Evolutionary conservation across 306 rosid species (phyloP).

Genomic region (Vigna mungo): DNA sequence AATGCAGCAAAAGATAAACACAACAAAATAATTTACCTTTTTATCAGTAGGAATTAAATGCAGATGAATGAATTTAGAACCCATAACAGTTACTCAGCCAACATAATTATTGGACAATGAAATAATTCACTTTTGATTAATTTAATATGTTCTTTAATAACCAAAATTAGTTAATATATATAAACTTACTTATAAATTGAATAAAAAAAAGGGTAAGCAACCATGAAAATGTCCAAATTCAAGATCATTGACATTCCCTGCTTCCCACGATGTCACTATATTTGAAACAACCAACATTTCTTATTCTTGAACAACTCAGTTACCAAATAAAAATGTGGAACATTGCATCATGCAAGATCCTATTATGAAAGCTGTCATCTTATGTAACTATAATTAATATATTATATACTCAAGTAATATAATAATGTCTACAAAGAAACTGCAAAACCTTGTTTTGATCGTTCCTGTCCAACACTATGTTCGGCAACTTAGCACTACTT

Average conservation of each 20-base stretch:
- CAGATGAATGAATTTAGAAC: not conserved
- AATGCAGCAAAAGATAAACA: not conserved
- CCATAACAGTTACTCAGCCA: too few species aligned
- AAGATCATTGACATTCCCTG: slow-evolving; percentile 51
- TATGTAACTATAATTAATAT: slow-evolving; percentile 21
- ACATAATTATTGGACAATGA: too few species aligned
- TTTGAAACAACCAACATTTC: slow-evolving; percentile 18
- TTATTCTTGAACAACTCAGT: slow-evolving; percentile 41
- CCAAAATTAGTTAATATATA: too few species aligned
- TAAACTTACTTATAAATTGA: too few species aligned
- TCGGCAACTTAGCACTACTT: slow-evolving; percentile 42
- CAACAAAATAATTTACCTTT: not conserved
- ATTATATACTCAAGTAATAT: slow-evolving; percentile 13
- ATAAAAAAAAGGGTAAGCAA: slow-evolving; percentile 1
- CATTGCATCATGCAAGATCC: slow-evolving; percentile 23
- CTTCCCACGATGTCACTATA: slow-evolving; percentile 43
- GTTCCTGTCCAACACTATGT: slow-evolving; percentile 36
- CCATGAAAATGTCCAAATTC: slow-evolving; percentile 31
- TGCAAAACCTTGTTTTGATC: slow-evolving; percentile 44
- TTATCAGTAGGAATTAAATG: not conserved
- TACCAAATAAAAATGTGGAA: slow-evolving; percentile 30
- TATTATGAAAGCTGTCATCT: slow-evolving; percentile 47
- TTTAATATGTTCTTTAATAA: too few species aligned
- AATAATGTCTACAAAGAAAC: slow-evolving; percentile 32
- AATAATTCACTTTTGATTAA: too few species aligned